Conservation (phyloP, 352 stramenopile species). For the Phytophthora crassamura region DNA sequence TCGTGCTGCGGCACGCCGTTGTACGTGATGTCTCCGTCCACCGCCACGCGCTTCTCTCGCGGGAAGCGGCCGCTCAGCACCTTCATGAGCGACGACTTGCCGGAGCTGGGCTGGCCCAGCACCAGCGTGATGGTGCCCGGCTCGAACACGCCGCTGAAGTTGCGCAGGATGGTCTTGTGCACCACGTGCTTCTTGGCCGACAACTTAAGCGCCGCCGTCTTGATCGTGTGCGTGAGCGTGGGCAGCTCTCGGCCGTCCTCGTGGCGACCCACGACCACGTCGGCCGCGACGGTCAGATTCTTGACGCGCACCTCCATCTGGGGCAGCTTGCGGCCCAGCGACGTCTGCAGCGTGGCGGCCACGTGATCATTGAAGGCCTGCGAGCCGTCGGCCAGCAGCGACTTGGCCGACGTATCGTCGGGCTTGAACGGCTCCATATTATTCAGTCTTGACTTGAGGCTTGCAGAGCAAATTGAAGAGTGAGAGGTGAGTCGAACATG, state of each 20-base stretch:
- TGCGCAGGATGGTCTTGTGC: conserved; percentile 42
- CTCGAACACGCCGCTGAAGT: conserved; percentile 29
- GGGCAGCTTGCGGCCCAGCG: conserved; percentile 35
- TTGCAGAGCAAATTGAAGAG: too few relatives aligned
- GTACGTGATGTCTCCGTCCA: conserved; percentile 43
- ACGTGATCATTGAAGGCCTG: conserved; percentile 43
- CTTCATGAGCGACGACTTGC: conserved; percentile 40
- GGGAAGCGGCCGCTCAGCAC: conserved; percentile 42
- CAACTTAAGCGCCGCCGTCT: conserved; percentile 27
- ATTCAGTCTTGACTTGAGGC: too few relatives aligned
- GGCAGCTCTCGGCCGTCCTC: conserved; percentile 41
- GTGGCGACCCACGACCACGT: conserved; percentile 30
- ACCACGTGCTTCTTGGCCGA: conserved; percentile 39
- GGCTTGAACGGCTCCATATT: too few relatives aligned
- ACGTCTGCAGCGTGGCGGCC: conserved; percentile 33
- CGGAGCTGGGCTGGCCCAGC: conserved; percentile 29
- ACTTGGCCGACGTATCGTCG: too few relatives aligned
- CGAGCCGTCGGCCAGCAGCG: conserved; percentile 33
- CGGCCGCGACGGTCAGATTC: conserved; percentile 36
- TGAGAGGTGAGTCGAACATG: too few relatives aligned
- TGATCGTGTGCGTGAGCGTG: conserved; percentile 42
- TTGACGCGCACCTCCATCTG: conserved; percentile 43
- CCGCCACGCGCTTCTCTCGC: conserved; percentile 23
- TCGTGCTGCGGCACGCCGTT: conserved; percentile 33
- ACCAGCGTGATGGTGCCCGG: conserved; percentile 36